Conservation (phyloP, 169 alveolate genomes). For the Plasmodium relictum region DNA sequence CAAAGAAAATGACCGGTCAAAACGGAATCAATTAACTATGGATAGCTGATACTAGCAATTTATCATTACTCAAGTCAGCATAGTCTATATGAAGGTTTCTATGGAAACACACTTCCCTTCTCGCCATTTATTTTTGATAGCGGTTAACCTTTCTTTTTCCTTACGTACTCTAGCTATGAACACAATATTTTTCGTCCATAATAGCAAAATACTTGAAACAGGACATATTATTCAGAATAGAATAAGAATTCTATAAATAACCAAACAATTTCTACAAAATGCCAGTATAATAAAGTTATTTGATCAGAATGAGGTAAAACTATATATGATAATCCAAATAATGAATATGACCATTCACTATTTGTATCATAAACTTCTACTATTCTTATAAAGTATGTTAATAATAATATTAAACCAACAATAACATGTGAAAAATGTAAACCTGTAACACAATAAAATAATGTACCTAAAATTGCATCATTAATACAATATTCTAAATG, state of each 20-base stretch:
- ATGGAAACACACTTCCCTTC: constrained; percentile 28
- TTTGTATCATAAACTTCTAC: constrained; percentile 11
- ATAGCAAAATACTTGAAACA: constrained; percentile 5
- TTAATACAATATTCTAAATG: constrained; percentile 29
- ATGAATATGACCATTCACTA: constrained; percentile 39
- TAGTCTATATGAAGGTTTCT: constrained; percentile 21
- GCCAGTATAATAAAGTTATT: constrained; percentile 9
- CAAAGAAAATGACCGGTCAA: constrained; percentile 27
- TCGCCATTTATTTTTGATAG: constrained; percentile 26
- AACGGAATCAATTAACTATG: constrained; percentile 17
- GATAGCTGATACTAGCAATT: constrained; percentile 22
- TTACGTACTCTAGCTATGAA: constrained; percentile 17
- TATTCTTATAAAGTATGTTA: constrained; percentile 32
- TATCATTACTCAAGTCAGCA: constrained; percentile 26
- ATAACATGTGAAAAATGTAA: constrained; percentile 15
- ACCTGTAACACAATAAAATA: constrained; percentile 15
- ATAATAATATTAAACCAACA: constrained; percentile 10
- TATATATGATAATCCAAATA: constrained; percentile 1
- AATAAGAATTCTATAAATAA: constrained; percentile 13
- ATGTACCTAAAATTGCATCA: constrained; percentile 6
- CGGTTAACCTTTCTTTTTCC: constrained; percentile 25
- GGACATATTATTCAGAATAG: constrained; percentile 19
- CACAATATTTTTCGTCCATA: not conserved
- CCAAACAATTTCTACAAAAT: constrained; percentile 11
- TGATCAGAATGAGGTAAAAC: constrained; percentile 7